Evolutionary conservation across 73 alveolate genomes (phyloP).

Genomic region (Blepharisma japonicum): DNA sequence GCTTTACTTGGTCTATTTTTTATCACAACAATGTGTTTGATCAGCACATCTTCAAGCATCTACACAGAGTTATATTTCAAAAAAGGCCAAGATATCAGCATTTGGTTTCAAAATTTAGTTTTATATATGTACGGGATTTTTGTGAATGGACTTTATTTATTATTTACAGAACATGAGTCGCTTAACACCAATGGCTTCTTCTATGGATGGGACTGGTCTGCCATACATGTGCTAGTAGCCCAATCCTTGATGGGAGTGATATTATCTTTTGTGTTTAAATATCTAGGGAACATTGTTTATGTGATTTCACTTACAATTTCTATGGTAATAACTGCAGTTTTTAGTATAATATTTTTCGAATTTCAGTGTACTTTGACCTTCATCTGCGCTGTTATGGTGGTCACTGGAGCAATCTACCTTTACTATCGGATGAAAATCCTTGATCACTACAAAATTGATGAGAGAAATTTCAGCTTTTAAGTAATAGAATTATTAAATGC

Average conservation of each 20-base stretch:
- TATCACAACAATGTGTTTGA: not conserved
- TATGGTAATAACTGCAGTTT: constrained; percentile 10
- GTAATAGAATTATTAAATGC: no score
- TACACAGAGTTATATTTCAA: not conserved
- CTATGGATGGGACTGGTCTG: not conserved
- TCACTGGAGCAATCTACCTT: constrained; percentile 15
- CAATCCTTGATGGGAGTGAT: constrained; percentile 9
- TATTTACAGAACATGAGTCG: not conserved
- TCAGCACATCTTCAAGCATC: not conserved
- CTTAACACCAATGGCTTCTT: not conserved
- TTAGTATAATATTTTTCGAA: not conserved
- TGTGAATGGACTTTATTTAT: not conserved
- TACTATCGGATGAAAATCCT: constrained; percentile 1
- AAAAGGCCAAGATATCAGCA: constrained; percentile 20
- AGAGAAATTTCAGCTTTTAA: no score
- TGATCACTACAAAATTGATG: not conserved
- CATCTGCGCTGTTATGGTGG: not conserved
- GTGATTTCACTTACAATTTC: not conserved
- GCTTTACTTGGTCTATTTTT: not conserved
- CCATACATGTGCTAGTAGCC: not conserved
- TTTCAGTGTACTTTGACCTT: not conserved
- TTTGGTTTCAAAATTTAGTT: not conserved
- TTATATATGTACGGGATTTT: constrained; percentile 2
- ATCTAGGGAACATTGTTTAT: constrained; percentile 21
- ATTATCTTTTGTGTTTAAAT: constrained; percentile 13